Base-by-base conservation (phyloP, 257 asterid species). In the Craterostigma plantagineum region DNA sequence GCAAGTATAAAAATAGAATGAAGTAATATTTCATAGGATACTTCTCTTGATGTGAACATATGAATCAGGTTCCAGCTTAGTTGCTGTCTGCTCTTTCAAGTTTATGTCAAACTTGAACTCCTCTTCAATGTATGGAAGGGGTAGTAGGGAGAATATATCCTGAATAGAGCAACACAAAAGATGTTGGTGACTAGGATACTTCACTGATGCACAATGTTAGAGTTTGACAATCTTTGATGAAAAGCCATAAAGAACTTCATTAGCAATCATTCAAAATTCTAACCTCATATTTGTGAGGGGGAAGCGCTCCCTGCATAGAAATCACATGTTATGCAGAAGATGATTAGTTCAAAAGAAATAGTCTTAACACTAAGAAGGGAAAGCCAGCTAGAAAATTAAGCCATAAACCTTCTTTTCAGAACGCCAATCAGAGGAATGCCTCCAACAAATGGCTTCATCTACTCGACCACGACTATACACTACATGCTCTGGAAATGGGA, bases 361-460 rank as follows among this genome's bases (percentile, higher is more conserved):
- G 30, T 23, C n/a, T 23, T 23, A 23, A 23, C 30, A 23, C 30
- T 23, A 6, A n/a, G 33, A 23, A 43, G 34, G 35, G 14, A 39
- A 39, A 60, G 13, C n/a, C n/a, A n/a, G n/a, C 9, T 14, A 23
- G 16, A 49, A 51, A 64, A 54, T 11, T 23, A 17, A 37, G 50
- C 54, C 48, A 43, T 39, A 60, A 63, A 58, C 39, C 63, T 81
- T 94, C 94, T 78, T 61, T 63, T 75, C 75, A 53, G 54, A 48
- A 54, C 34, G 80, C 72, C 77, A 73, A 59, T 86, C 84, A 38
- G 65, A 34, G 16, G 65, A 55, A 70, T 86, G 97, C 63, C 61
- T 76, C 97, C 97, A 86, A 61, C 97, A 86, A 59, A 86, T 66
- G 40, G 62, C 79, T 69, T 70, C 79, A 35, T 86, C 81, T 33